Evolutionary conservation across 306 rosid species (phyloP).

Genomic region (Astragalus glycyphyllos): DNA sequence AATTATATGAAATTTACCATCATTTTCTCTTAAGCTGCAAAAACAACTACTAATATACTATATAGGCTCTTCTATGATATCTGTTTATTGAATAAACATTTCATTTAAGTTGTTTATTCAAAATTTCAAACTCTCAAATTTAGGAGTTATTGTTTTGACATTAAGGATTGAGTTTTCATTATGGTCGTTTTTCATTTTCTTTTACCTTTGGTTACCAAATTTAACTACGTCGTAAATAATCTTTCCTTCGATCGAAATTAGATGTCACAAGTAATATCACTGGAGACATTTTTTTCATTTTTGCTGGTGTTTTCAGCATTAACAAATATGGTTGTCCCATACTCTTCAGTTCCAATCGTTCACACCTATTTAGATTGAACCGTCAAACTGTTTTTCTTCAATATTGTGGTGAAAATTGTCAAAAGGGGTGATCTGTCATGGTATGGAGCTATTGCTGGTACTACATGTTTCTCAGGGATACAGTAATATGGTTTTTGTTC

Average conservation of each 20-base stretch:
- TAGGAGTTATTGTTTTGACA: neutral
- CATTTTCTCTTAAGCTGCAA: too few relatives aligned
- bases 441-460: neutral
- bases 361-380: constrained; percentile 14
- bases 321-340: constrained; percentile 35
- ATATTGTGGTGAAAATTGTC: constrained; percentile 29
- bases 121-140: neutral
- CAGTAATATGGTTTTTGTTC: too few relatives aligned
- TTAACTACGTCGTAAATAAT: constrained; percentile 11
- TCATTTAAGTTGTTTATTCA: neutral
- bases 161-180: constrained; percentile 5
- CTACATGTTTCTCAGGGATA: too few relatives aligned
- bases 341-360: constrained; percentile 31
- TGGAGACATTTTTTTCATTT: constrained; percentile 25
- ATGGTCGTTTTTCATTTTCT: constrained; percentile 19
- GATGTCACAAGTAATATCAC: constrained; percentile 40
- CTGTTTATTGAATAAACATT: too few relatives aligned
- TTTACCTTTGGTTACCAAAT: constrained; percentile 23
- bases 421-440: neutral
- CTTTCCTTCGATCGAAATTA: constrained; percentile 16
- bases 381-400: neutral
- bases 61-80: too few relatives aligned
- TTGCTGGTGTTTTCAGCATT: constrained; percentile 24
- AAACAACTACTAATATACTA: too few relatives aligned
- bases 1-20: too few relatives aligned